phyloP scores from a whole-genome alignment of 2,329 filamentous ascomycete genomes.

The Stagonosporopsis chrysanthemi region DNA sequence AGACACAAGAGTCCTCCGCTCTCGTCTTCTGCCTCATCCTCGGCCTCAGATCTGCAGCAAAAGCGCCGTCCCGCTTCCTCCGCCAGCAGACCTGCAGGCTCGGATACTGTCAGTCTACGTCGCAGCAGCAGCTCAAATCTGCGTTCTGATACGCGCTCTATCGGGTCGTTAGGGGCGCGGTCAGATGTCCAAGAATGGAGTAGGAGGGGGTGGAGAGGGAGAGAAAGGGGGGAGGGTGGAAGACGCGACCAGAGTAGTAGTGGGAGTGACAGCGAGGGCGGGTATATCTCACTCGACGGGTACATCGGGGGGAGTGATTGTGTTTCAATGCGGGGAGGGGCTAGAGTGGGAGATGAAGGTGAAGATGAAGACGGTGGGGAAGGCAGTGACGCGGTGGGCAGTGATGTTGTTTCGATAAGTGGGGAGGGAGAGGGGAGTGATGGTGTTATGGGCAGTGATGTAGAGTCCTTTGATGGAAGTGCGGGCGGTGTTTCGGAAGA shows the following conservation, averaged over 20 bases:
- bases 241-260: not conserved
- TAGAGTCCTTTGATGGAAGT: slow-evolving; percentile 1
- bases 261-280: slow-evolving; percentile 8
- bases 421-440: slow-evolving; percentile 3
- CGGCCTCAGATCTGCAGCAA: not conserved
- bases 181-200: not conserved
- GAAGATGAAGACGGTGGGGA: not conserved
- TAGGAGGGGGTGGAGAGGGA: not conserved
- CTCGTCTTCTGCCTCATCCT: not conserved
- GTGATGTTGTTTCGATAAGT: not conserved
- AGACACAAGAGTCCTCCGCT: too few relatives aligned
- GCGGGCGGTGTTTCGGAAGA: not conserved
- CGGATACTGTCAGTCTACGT: not conserved
- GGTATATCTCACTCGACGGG: slow-evolving; percentile 14
- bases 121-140: not conserved
- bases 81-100: not conserved
- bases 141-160: not conserved
- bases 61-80: not conserved
- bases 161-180: not conserved
- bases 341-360: not conserved
- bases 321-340: not conserved
- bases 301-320: slow-evolving; percentile 12
- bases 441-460: slow-evolving; percentile 3
- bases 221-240: too few relatives aligned
- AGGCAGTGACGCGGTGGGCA: not conserved